A percentile compares a stretch with the other conserved stretches of the same genome.
Conservation (phyloP, 139 green algal species). For the Chlorella vulgaris region DNA sequence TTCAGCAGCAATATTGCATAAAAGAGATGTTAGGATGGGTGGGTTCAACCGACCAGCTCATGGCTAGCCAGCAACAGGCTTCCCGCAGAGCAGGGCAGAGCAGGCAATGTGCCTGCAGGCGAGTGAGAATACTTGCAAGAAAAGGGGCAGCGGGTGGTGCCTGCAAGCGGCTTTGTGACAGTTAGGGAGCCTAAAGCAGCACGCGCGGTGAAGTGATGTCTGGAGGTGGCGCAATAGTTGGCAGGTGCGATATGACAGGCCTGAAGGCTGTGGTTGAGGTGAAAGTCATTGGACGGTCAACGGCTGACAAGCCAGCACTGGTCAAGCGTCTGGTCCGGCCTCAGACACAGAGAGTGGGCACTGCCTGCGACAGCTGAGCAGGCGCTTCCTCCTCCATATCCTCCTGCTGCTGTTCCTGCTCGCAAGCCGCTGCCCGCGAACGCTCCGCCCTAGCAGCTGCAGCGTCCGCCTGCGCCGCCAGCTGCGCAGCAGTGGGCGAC, state of each 20-base stretch:
- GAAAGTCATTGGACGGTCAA: no score
- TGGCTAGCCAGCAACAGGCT: background rate
- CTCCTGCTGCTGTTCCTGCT: background rate
- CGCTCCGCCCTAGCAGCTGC: background rate
- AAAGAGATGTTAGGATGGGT: no score
- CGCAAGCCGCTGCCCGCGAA: background rate
- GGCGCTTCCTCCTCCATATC: background rate
- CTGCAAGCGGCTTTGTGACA: background rate
- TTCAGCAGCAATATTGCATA: no score
- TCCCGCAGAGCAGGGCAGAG: background rate
- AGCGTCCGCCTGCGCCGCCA: background rate
- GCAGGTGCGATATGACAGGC: no score
- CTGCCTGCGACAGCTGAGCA: background rate
- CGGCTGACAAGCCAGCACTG: no score
- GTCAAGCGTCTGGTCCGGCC: background rate
- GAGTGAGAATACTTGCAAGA: background rate
- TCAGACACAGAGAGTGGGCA: background rate
- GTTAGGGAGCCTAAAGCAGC: background rate
- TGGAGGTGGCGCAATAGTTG: background rate
- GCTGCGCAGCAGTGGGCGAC: background rate
- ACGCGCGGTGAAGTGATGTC: background rate
- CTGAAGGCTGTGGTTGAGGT: no score
- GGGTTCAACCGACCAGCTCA: background rate
- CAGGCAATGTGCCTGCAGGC: background rate
- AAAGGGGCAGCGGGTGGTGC: background rate